Evolutionary conservation across 2,329 filamentous ascomycete species (phyloP), one percentile per base, ranked within the genome.

Genomic region (Sarocladiaceae sp.): DNA sequence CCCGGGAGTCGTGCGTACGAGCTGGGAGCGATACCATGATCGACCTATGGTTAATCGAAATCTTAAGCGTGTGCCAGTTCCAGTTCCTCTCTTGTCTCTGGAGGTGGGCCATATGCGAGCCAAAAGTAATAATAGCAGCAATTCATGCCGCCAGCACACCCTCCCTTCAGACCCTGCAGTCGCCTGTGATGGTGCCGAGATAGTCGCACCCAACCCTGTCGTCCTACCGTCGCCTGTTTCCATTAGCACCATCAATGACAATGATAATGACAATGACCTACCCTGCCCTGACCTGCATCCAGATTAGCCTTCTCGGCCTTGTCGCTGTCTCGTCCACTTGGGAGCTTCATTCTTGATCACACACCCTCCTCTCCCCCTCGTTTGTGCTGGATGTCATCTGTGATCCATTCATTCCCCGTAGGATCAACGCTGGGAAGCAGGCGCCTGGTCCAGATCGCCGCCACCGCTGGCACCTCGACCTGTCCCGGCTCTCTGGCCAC

Each of bases 211-310:
- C 21, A 24, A 11, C 19, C 18, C 4, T 13, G 33, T 35, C 34
- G 20, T 39, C 20, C 20, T 21, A 10, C 16, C 26, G 19, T 24
- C 34, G 33, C 33, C 20, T 41, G 34, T 41, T 41, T 41, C 20
- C 37, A 41, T 41, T 41, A 41, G 37, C 21, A 41, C 23, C 16
- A 16, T 41, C n/a, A 41, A 41, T 41, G 37, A 41, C 37, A 41
- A n/a, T n/a, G n/a, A n/a, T n/a, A n/a, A n/a, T n/a, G n/a, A n/a
- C n/a, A n/a, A n/a, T n/a, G n/a, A n/a, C n/a, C n/a, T n/a, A n/a
- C n/a, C n/a, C n/a, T n/a, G n/a, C n/a, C n/a, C n/a, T n/a, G n/a
- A n/a, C n/a, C n/a, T 41, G 37, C 37, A 41, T 41, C 37, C 15
- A 27, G 5, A 41, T 41, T 41, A 29, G 37, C 37, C 7, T 41